Conservation (phyloP, 1,284 basidiomycete species). For the Ganoderma leucocontextum region DNA sequence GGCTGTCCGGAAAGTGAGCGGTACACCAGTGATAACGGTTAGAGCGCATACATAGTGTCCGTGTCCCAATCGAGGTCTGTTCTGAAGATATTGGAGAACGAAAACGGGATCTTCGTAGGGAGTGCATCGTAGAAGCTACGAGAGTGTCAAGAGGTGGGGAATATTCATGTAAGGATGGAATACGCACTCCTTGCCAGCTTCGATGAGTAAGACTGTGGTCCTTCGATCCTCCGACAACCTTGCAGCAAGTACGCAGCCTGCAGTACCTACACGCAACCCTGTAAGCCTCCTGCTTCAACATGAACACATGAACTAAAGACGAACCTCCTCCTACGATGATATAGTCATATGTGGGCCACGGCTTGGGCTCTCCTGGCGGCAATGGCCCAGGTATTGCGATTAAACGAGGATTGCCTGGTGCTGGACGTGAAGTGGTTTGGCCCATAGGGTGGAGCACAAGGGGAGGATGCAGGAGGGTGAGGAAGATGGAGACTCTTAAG, state of each 20-base stretch:
- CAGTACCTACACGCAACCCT: conserved; percentile 11
- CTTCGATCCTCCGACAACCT: conserved; percentile 17
- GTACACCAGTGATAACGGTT: no score
- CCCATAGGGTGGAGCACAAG: not conserved
- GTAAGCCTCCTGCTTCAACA: not conserved
- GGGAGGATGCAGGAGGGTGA: not conserved
- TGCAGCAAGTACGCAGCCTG: conserved; percentile 21
- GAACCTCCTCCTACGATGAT: conserved; percentile 8
- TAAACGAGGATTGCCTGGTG: not conserved
- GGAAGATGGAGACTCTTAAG: not conserved
- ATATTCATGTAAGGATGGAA: not conserved
- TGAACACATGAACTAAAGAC: not conserved
- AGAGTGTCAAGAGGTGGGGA: no score
- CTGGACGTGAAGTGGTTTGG: not conserved
- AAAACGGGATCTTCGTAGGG: not conserved
- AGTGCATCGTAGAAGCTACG: not conserved
- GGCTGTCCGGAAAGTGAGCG: conserved; percentile 11
- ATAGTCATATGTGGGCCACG: conserved; percentile 4
- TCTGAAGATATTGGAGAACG: not conserved
- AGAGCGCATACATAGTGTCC: not conserved
- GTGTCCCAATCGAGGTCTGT: conserved; percentile 1
- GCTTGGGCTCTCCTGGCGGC: not conserved
- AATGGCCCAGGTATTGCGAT: not conserved
- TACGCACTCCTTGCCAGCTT: conserved; percentile 9
- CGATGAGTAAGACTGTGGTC: conserved; percentile 15